phyloP scores from a whole-genome alignment of 352 stramenopile genomes.

The Albugo laibachii region DNA sequence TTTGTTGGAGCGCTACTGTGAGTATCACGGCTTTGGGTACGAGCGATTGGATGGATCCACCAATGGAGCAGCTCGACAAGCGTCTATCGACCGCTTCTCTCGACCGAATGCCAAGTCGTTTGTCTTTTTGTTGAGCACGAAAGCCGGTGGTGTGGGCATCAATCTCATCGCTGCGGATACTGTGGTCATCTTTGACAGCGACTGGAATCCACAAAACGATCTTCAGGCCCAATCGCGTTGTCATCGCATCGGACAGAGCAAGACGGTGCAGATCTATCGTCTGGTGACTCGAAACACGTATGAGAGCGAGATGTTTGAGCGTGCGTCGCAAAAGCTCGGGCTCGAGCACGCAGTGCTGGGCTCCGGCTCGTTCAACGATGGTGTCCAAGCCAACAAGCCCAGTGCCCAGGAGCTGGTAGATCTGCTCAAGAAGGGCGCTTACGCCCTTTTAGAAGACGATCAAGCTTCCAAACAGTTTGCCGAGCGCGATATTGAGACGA shows the following conservation, averaged over 20 bases:
- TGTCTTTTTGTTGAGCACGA: conserved; percentile 96
- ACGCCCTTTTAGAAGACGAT: conserved; percentile 95
- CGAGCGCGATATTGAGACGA: conserved; percentile 94
- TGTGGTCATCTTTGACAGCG: conserved; percentile 98
- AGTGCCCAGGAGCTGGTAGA: conserved; percentile 89
- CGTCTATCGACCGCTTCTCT: conserved; percentile 94
- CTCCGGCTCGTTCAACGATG: conserved; percentile 81
- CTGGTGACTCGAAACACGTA: conserved; percentile 97
- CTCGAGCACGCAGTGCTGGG: conserved; percentile 97
- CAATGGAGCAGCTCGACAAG: conserved; percentile 74
- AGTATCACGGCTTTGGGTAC: conserved; percentile 74
- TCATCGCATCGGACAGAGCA: conserved; percentile 98
- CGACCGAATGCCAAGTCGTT: conserved; percentile 89
- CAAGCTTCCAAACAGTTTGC: conserved; percentile 87
- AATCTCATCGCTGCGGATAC: conserved; percentile 97
- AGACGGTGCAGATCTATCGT: conserved; percentile 94
- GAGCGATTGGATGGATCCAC: conserved; percentile 84
- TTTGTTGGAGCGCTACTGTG: conserved; percentile 85
- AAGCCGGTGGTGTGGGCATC: conserved; percentile 95
- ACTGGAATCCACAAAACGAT: conserved; percentile 98
- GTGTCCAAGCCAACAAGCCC: conserved; percentile 37
- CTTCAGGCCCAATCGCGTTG: conserved; percentile 78
- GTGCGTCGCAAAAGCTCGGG: conserved; percentile 93
- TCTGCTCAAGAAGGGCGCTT: conserved; percentile 94
- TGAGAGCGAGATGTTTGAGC: conserved; percentile 99